A percentile compares a stretch with the other conserved stretches of the same genome.
These are phyloP conservation scores for Aureobasidium namibiae DNA, from an alignment of 2,329 filamentous ascomycete species.

Conservation along the genomic window DNA sequence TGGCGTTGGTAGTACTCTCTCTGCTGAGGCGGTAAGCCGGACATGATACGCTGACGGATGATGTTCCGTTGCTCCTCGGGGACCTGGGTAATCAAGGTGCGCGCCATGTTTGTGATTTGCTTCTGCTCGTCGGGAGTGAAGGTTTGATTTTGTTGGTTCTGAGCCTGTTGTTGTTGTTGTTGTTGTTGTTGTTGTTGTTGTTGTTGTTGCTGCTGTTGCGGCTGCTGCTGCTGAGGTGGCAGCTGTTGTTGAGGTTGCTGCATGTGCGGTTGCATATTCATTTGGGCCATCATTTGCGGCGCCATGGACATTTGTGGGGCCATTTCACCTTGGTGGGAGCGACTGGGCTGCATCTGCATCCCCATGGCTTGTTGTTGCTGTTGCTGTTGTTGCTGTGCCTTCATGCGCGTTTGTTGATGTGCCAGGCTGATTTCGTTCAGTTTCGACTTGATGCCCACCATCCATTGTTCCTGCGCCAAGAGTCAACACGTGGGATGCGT, in stretches of 20 bases:
- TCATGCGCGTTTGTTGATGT: constrained; percentile 7
- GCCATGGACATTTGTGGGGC: constrained; percentile 38
- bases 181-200: constrained; percentile 20
- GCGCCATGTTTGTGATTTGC: constrained; percentile 38
- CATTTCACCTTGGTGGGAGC: constrained; percentile 35
- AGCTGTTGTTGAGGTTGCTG: constrained; percentile 18
- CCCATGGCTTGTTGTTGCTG: constrained; percentile 19
- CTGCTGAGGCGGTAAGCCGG: constrained; percentile 39
- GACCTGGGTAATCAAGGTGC: constrained; percentile 38
- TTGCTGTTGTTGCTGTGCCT: constrained; percentile 11
- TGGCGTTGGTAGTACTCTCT: constrained; percentile 37
- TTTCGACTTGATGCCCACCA: constrained; percentile 14
- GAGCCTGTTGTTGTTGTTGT: constrained; percentile 17
- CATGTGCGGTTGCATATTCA: constrained; percentile 27
- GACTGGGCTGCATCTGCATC: constrained; percentile 25
- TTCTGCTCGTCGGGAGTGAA: constrained; percentile 35
- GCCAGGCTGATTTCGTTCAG: constrained; percentile 13
- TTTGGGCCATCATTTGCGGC: constrained; percentile 44
- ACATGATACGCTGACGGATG: constrained; percentile 36
- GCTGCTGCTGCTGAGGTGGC: neutral
- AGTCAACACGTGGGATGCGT: neutral
- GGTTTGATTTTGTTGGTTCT: constrained; percentile 15
- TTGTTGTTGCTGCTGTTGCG: constrained; percentile 22
- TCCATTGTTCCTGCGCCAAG: constrained; percentile 13
- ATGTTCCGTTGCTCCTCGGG: constrained; percentile 38